Conservation (phyloP, 2,329 filamentous ascomycete species). For the Alternaria burnsii region DNA sequence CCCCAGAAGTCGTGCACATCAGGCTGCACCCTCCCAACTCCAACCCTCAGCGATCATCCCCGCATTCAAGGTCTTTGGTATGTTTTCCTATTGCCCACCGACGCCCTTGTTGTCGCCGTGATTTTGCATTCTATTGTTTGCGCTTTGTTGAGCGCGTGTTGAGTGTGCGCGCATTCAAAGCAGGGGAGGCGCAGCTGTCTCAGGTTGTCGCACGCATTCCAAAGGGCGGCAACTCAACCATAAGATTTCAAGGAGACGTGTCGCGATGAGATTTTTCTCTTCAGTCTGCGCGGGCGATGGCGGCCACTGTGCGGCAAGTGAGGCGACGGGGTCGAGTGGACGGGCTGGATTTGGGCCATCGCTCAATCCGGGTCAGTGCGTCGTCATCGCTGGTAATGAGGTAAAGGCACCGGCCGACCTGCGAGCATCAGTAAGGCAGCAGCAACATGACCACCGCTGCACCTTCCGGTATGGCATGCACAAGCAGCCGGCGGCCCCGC, state of each 20-base stretch:
- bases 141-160: constrained; percentile 4
- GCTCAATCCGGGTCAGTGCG: constrained; percentile 32
- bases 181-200: constrained; percentile 29
- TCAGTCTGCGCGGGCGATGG: constrained; percentile 19
- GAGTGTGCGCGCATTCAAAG: constrained; percentile 4
- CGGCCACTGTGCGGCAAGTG: constrained; percentile 27
- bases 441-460: constrained; percentile 7
- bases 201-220: constrained; percentile 29
- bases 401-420: constrained; percentile 12
- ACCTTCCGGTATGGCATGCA: neutral
- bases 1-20: constrained; percentile 19
- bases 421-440: constrained; percentile 13
- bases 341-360: constrained; percentile 18
- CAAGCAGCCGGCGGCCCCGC: constrained; percentile 2
- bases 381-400: constrained; percentile 34
- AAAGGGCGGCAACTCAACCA: constrained; percentile 21
- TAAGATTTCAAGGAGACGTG: constrained; percentile 5
- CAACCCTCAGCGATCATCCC: constrained; percentile 5
- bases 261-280: constrained; percentile 24
- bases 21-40: constrained; percentile 15
- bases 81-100: constrained; percentile 9
- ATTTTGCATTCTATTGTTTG: constrained; percentile 17
- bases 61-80: constrained; percentile 8
- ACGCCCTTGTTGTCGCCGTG: constrained; percentile 10
- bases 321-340: constrained; percentile 37